A percentile compares a stretch with the other conserved stretches of the same genome.
These are phyloP conservation scores for Cyclospora cayetanensis DNA, from an alignment of 169 alveolate genomes.

Conservation along the genomic window DNA sequence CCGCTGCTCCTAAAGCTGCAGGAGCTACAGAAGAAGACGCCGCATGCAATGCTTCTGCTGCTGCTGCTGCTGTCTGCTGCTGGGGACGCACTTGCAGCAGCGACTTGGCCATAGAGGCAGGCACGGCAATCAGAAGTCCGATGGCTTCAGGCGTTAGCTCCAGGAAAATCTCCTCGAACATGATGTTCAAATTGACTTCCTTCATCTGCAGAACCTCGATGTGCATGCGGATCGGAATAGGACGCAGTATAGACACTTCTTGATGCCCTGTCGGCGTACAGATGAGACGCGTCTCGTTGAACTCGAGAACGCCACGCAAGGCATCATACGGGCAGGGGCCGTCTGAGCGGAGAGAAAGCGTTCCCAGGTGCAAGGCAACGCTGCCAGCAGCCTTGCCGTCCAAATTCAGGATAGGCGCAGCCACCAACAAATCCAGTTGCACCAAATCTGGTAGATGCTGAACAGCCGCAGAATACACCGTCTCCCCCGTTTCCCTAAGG, in stretches of 20 bases:
- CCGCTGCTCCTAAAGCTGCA: no score
- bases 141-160: constrained; percentile 86
- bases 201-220: not conserved
- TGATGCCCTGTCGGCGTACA: constrained; percentile 69
- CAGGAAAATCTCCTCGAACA: constrained; percentile 84
- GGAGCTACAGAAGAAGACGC: no score
- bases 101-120: constrained; percentile 79
- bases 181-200: constrained; percentile 14
- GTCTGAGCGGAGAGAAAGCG: constrained; percentile 80
- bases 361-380: constrained; percentile 84
- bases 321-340: constrained; percentile 81
- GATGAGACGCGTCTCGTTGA: constrained; percentile 86
- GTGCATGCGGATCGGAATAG: constrained; percentile 68
- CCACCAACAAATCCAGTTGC: constrained; percentile 74
- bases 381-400: constrained; percentile 78
- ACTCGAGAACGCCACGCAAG: constrained; percentile 81
- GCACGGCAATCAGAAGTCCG: constrained; percentile 81
- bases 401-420: constrained; percentile 81
- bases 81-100: constrained; percentile 60
- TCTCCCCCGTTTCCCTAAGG: constrained; percentile 53
- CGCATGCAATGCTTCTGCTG: no score
- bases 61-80: constrained; percentile 6
- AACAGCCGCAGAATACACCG: constrained; percentile 67
- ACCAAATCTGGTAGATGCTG: constrained; percentile 64
- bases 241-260: constrained; percentile 62